Conservation (phyloP, 169 alveolate genomes). For the Theileria annulata region DNA sequence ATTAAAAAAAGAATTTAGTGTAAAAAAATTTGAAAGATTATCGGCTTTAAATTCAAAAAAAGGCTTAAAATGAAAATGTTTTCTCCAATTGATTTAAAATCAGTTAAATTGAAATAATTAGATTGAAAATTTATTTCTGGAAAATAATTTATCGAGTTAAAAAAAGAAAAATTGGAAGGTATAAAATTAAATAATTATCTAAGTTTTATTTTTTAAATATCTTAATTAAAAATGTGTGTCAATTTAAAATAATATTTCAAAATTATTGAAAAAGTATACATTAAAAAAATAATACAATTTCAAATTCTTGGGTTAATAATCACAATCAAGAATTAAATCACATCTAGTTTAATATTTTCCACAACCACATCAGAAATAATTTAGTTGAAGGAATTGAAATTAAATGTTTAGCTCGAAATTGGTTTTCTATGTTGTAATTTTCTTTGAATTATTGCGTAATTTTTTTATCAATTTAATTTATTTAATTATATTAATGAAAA, state of each 20-base stretch:
- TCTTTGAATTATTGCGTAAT: not conserved
- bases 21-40: too few species aligned
- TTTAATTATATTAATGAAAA: not conserved
- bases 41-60: not conserved
- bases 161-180: not conserved
- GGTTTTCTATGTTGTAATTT: not conserved
- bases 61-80: not conserved
- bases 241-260: too few species aligned
- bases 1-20: too few species aligned
- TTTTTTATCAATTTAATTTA: too few species aligned
- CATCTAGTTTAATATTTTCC: not conserved
- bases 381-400: not conserved
- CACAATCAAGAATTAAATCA: not conserved
- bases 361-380: not conserved
- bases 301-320: not conserved
- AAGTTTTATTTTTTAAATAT: too few species aligned
- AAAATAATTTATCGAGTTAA: too few species aligned
- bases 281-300: not conserved
- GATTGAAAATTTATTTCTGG: not conserved
- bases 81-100: not conserved
- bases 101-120: too few species aligned
- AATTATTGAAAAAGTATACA: too few species aligned
- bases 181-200: too few species aligned
- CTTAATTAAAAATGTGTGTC: not conserved
- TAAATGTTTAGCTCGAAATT: not conserved